A percentile compares a stretch with the other conserved stretches of the same genome.
phyloP scores from a whole-genome alignment of 495 filamentous ascomycete species.

The Penicillium cinerascens region DNA sequence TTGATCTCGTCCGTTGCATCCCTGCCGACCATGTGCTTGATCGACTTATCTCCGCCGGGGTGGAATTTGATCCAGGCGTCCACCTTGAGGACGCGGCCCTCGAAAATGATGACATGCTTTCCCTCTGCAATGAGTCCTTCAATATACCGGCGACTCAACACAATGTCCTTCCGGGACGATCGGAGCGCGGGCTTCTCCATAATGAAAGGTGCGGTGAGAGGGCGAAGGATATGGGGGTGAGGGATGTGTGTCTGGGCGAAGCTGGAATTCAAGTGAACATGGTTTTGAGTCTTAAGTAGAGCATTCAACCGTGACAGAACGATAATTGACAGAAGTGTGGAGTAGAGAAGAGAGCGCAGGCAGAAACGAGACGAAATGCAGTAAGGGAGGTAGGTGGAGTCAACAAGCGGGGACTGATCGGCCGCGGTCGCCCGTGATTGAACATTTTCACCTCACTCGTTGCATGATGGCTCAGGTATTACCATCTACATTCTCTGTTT shows the following conservation, averaged over 20 bases:
- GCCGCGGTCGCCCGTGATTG: constrained; percentile 16
- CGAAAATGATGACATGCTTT: constrained; percentile 74
- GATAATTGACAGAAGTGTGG: not conserved
- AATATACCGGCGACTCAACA: constrained; percentile 70
- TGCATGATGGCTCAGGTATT: constrained; percentile 23
- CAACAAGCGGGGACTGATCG: constrained; percentile 23
- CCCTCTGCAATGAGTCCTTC: constrained; percentile 87
- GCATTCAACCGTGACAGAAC: not conserved
- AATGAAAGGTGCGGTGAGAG: constrained; percentile 5
- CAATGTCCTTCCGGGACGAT: constrained; percentile 41
- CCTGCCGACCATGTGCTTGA: constrained; percentile 91
- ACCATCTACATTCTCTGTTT: not conserved
- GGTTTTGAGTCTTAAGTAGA: not conserved
- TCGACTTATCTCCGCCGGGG: constrained; percentile 88
- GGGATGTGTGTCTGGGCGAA: not conserved
- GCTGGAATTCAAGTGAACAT: constrained; percentile 4
- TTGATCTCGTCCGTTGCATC: constrained; percentile 97
- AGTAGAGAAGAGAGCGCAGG: not conserved
- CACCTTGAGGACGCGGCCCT: constrained; percentile 76
- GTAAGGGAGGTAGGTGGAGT: constrained; percentile 20
- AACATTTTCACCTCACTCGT: constrained; percentile 7
- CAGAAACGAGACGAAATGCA: constrained; percentile 8
- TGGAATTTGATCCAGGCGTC: constrained; percentile 88
- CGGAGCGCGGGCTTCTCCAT: constrained; percentile 22
- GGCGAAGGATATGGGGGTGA: not conserved